Percentiles rank a stretch among this genome's conserved stretches.
Evolutionary conservation across 192 early-diverging fungal genomes (phyloP).

Genomic region (Anaeromyces robustus): DNA sequence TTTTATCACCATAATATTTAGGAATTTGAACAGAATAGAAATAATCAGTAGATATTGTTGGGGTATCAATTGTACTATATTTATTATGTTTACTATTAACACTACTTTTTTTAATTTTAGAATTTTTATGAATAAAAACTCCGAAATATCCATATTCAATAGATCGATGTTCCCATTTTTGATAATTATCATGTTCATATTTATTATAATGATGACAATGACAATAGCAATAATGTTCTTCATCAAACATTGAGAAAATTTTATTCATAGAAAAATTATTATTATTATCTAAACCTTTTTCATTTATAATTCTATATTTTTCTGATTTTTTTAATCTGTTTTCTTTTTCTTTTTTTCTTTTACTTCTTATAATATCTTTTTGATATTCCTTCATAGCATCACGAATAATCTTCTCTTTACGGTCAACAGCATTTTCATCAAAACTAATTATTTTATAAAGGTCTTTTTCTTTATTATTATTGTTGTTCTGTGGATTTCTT

Average conservation of each 20-base stretch:
- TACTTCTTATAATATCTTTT: background rate
- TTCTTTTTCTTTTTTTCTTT: background rate
- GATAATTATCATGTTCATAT: background rate
- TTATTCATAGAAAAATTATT: background rate
- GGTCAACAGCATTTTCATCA: background rate
- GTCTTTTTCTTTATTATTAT: background rate
- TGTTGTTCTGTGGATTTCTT: background rate
- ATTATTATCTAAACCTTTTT: background rate
- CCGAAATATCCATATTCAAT: background rate
- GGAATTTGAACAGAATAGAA: background rate
- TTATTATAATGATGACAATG: background rate
- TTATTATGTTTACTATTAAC: background rate
- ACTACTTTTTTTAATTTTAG: background rate
- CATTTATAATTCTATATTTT: background rate
- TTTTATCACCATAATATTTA: background rate
- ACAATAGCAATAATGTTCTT: background rate
- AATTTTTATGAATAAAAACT: background rate
- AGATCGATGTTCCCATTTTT: background rate
- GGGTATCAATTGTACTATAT: background rate
- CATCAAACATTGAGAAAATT: background rate
- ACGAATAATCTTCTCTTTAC: background rate
- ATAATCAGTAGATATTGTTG: background rate
- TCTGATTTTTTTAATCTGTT: background rate
- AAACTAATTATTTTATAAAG: background rate
- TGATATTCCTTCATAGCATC: background rate